Evolutionary conservation across 2,329 filamentous ascomycete species (phyloP).

Genomic region (Trichoderma sp.): DNA sequence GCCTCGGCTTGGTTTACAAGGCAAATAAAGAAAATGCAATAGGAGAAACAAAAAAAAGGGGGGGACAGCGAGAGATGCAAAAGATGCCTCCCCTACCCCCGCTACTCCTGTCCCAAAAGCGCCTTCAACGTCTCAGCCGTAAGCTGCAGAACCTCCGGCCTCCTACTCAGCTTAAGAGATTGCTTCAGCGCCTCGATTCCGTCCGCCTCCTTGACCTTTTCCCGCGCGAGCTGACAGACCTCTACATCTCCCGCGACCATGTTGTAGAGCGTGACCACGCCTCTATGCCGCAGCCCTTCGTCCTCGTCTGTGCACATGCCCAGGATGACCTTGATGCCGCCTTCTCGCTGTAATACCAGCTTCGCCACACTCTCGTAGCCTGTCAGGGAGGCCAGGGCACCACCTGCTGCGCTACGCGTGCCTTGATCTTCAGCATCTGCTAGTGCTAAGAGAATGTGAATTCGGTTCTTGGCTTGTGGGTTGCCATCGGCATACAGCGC

Average conservation of each 20-base stretch:
- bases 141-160: constrained; percentile 66
- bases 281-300: constrained; percentile 67
- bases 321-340: constrained; percentile 76
- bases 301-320: constrained; percentile 70
- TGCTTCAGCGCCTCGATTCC: constrained; percentile 67
- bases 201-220: constrained; percentile 58
- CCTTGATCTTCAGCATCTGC: constrained; percentile 79
- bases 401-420: constrained; percentile 80
- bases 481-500: constrained; percentile 66
- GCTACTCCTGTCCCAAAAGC: constrained; percentile 47
- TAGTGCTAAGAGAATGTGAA: constrained; percentile 83
- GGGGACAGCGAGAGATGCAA: background rate
- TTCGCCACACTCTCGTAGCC: constrained; percentile 71
- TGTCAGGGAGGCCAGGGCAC: constrained; percentile 81
- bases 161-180: constrained; percentile 65
- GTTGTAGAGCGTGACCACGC: constrained; percentile 72
- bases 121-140: constrained; percentile 71
- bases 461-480: constrained; percentile 64
- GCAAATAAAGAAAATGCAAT: background rate
- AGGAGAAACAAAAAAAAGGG: background rate
- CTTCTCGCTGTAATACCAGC: constrained; percentile 65
- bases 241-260: constrained; percentile 65
- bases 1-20: background rate
- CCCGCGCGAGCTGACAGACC: constrained; percentile 57
- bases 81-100: background rate